phyloP scores from a whole-genome alignment of 2,329 filamentous ascomycete species.

The Kalaharituber pfeilii region DNA sequence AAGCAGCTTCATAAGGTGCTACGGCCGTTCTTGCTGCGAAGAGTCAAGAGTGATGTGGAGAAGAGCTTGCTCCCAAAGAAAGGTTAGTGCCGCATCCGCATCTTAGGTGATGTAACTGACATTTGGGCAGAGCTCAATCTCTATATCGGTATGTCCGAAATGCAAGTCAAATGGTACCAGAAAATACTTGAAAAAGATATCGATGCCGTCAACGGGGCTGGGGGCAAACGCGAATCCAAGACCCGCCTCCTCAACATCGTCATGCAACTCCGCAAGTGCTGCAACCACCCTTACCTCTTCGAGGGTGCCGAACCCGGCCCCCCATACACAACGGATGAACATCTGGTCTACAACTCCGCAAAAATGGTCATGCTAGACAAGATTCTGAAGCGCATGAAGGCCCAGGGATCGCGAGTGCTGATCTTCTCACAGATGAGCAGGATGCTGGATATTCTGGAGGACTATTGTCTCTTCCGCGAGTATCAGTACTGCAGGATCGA shows the following conservation, averaged over 20 bases:
- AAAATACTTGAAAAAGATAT: conserved; percentile 99
- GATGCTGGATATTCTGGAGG: conserved; percentile 87
- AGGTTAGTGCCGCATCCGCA: conserved; percentile 18
- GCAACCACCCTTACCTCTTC: conserved; percentile 95
- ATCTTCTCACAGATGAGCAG: conserved; percentile 99
- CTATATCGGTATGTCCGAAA: conserved; percentile 96
- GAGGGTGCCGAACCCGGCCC: conserved; percentile 94
- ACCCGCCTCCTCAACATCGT: conserved; percentile 94
- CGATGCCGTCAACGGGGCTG: conserved; percentile 91
- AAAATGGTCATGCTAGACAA: conserved; percentile 98
- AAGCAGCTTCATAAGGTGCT: conserved; percentile 88
- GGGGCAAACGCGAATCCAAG: conserved; percentile 93
- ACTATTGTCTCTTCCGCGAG: conserved; percentile 90
- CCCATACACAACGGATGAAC: conserved; percentile 94
- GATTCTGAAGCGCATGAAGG: conserved; percentile 64
- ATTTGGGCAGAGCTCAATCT: conserved; percentile 55
- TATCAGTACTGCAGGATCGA: conserved; percentile 97
- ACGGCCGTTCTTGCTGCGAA: conserved; percentile 79
- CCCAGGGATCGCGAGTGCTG: conserved; percentile 80
- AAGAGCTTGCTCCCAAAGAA: conserved; percentile 96
- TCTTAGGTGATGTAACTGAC: neutral
- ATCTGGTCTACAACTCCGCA: conserved; percentile 78
- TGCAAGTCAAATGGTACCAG: conserved; percentile 98
- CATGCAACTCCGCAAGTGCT: conserved; percentile 98
- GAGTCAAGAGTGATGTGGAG: conserved; percentile 94